Evolutionary conservation across 495 filamentous ascomycete species (phyloP), one percentile per base, ranked within the genome.

Genomic region (Poronia punctata): DNA sequence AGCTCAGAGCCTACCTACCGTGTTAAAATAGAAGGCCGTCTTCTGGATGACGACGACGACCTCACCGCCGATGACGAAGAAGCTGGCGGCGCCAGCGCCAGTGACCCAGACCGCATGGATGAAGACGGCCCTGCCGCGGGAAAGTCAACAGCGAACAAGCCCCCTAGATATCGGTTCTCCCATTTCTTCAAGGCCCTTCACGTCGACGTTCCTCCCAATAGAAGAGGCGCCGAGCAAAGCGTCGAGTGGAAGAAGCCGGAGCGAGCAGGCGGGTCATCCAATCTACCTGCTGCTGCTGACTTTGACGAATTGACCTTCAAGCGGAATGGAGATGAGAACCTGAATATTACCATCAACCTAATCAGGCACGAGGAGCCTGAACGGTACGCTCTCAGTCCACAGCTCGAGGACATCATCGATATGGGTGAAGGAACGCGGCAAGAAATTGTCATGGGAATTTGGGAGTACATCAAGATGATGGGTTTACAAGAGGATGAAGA

Each of bases 101-200:
- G 47, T 12, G 46, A 57, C 34, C 59, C 45, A 5, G 71, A 79
- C 46, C 68, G 67, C 26, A 83, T 82, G 74, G 82, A 86, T 7
- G 70, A 79, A 28, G 79, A 78, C 48, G 68, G 62, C 28, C 48
- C 56, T 9, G 45, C 57, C 18, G 61, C 74, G 62, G 54, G 57
- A 46, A 71, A 67, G 47, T 41, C 50, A 23, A 65, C 58, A 60
- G 45, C 34, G 22, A 54, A 43, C 10, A 70, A 64, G 16, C 70
- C 70, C 33, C 62, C 54, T 34, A 64, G 59, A 27, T 75, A 74
- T 21, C 77, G 82, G 40, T 82, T 98, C 61, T 95, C 92, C 18
- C 84, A 95, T 50, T 99, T 96, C 66, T 95, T 99, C 78, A 93
- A 93, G 60, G 71, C 79, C 6, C 81, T 99, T 53, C 85, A 76